Percentiles rank a stretch among this genome's conserved stretches.
Evolutionary conservation across 192 early-diverging fungal species (phyloP).

Genomic region (Mortierella claussenii): DNA sequence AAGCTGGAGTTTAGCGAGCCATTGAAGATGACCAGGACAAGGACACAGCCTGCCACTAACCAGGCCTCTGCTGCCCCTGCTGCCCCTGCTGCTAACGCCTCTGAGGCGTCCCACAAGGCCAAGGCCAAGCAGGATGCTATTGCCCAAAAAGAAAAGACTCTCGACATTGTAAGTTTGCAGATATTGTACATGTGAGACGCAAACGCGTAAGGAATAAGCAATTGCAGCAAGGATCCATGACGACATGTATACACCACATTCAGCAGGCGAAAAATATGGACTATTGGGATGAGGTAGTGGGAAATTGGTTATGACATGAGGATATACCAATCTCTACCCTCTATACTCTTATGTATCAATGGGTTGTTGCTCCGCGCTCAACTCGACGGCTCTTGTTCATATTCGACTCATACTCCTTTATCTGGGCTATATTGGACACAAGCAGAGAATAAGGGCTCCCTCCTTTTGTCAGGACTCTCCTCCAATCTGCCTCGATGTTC

Average conservation of each 20-base stretch:
- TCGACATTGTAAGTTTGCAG: conserved; percentile 62
- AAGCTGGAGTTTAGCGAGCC: conserved; percentile 46
- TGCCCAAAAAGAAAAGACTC: conserved; percentile 42
- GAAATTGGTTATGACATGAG: too few relatives aligned
- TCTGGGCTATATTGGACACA: too few relatives aligned
- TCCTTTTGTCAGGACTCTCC: too few relatives aligned
- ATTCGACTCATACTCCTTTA: too few relatives aligned
- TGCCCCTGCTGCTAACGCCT: too few relatives aligned
- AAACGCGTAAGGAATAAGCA: background rate
- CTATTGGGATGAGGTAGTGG: background rate
- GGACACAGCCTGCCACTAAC: conserved; percentile 3
- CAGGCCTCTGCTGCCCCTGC: background rate
- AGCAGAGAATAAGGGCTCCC: too few relatives aligned
- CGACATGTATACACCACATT: background rate
- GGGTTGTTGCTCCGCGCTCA: too few relatives aligned
- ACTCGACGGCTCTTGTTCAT: too few relatives aligned
- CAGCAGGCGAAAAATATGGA: background rate
- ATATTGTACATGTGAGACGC: background rate
- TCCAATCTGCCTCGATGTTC: too few relatives aligned
- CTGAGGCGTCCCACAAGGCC: conserved; percentile 14
- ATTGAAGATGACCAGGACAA: conserved; percentile 42
- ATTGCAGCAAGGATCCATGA: background rate
- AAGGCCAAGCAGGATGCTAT: conserved; percentile 9
- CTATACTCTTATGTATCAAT: too few relatives aligned
- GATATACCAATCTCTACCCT: too few relatives aligned